These are phyloP conservation scores for Microstegium vimineum DNA, from an alignment of 176 grass and related monocot species.

Conservation along the genomic window DNA sequence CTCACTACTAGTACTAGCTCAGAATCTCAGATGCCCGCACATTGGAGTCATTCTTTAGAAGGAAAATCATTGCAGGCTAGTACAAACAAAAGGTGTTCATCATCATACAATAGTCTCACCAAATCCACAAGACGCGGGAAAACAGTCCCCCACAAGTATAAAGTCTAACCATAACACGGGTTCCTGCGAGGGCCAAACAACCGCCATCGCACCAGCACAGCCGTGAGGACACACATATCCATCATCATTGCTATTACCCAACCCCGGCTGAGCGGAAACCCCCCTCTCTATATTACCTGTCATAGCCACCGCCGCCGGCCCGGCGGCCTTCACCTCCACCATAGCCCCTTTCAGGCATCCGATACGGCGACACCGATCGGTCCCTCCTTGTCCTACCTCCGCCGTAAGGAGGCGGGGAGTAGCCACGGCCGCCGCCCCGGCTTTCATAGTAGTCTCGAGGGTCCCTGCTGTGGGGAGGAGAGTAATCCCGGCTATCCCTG, in stretches of 20 bases:
- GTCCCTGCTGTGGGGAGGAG: constrained; percentile 43
- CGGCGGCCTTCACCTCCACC: constrained; percentile 36
- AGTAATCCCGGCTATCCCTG: constrained; percentile 45
- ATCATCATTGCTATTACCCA: too few relatives aligned
- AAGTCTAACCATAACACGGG: constrained; percentile 18
- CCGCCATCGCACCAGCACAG: not conserved
- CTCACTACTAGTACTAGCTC: too few relatives aligned
- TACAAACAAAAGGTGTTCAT: constrained; percentile 11
- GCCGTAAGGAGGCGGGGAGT: constrained; percentile 51
- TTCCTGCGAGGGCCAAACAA: too few relatives aligned
- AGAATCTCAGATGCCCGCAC: not conserved
- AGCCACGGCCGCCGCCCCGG: constrained; percentile 41
- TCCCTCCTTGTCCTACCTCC: constrained; percentile 49
- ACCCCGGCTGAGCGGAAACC: not conserved
- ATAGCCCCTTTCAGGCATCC: constrained; percentile 47
- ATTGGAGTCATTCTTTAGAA: constrained; percentile 4
- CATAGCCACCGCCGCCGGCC: constrained; percentile 35
- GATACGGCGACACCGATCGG: constrained; percentile 44
- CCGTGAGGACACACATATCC: not conserved
- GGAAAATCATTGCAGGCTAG: constrained; percentile 27
- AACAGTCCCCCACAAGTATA: not conserved
- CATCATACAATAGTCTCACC: constrained; percentile 2
- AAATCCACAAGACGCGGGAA: not conserved
- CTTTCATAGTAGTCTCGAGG: constrained; percentile 33
- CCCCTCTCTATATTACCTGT: constrained; percentile 25